Percentiles rank a stretch among this genome's conserved stretches.
These are phyloP conservation scores for Lepidium campestre DNA, from an alignment of 441 rosid species.

Conservation along the genomic window DNA sequence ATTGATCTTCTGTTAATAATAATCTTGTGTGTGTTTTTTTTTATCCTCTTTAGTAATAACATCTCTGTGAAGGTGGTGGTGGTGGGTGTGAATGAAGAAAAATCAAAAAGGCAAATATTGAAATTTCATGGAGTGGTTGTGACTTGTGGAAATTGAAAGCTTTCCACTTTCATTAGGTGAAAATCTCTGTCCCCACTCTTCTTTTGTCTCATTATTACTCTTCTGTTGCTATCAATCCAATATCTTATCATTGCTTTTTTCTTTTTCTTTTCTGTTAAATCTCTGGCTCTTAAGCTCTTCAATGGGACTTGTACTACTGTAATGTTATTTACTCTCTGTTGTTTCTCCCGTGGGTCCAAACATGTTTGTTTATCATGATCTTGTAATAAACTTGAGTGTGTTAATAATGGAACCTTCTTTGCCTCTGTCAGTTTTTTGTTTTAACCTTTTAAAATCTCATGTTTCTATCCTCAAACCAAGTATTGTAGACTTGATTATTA, in stretches of 20 bases:
- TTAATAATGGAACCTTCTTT: not conserved
- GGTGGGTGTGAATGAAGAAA: conserved; percentile 14
- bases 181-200: conserved; percentile 16
- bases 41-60: conserved; percentile 6
- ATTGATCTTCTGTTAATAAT: conserved; percentile 5
- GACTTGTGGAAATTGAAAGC: conserved; percentile 18
- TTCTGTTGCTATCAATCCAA: conserved; percentile 17
- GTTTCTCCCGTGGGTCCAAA: conserved; percentile 7
- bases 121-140: conserved; percentile 3
- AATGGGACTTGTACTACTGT: conserved; percentile 10
- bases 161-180: conserved; percentile 9
- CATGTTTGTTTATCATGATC: not conserved
- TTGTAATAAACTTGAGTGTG: not conserved
- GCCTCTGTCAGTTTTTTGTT: not conserved
- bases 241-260: not conserved
- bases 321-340: conserved; percentile 13
- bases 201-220: conserved; percentile 26
- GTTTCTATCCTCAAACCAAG: not conserved
- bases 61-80: conserved; percentile 12
- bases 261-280: not conserved
- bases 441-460: not conserved
- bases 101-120: not conserved
- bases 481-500: not conserved
- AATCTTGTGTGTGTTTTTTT: not conserved
- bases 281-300: conserved; percentile 17